Evolutionary conservation across 2,329 filamentous ascomycete species (phyloP).

Genomic region (Bipolaris victoriae): DNA sequence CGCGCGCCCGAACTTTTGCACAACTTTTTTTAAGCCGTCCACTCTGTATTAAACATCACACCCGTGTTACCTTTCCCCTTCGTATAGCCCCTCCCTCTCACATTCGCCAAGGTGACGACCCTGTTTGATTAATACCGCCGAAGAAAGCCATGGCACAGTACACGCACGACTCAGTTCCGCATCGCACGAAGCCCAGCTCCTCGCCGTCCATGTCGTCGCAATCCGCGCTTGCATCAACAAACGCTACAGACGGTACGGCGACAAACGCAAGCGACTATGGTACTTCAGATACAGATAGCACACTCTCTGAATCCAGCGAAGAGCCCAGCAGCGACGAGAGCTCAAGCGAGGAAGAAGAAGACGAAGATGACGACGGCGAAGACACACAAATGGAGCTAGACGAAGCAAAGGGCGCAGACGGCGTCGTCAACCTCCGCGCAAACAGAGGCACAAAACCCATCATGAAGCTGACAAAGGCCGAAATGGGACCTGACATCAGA

Average conservation of each 20-base stretch:
- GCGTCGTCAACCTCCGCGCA: conserved; percentile 37
- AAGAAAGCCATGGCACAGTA: conserved; percentile 21
- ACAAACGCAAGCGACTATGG: conserved; percentile 29
- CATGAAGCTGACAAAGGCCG: conserved; percentile 37
- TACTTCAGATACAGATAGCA: conserved; percentile 32
- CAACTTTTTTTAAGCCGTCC: conserved; percentile 7
- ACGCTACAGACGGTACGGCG: conserved; percentile 21
- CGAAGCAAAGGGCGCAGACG: conserved; percentile 11
- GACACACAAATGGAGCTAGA: conserved; percentile 16
- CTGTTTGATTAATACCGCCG: neutral
- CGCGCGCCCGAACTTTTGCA: conserved; percentile 16
- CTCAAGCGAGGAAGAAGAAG: conserved; percentile 36
- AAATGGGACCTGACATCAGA: conserved; percentile 39
- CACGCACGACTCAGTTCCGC: conserved; percentile 10
- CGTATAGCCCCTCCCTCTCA: no score
- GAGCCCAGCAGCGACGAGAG: conserved; percentile 48
- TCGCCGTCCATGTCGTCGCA: conserved; percentile 30
- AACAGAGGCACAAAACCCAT: conserved; percentile 41
- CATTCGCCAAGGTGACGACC: neutral
- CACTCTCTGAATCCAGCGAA: conserved; percentile 45
- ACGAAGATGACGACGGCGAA: conserved; percentile 26
- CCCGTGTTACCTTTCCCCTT: no score
- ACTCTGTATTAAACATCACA: no score
- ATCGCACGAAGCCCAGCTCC: conserved; percentile 32
- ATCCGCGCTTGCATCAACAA: conserved; percentile 28